phyloP scores from a whole-genome alignment of 768 basidiomycete genomes.

The Boletus pseudo-olivaceus region DNA sequence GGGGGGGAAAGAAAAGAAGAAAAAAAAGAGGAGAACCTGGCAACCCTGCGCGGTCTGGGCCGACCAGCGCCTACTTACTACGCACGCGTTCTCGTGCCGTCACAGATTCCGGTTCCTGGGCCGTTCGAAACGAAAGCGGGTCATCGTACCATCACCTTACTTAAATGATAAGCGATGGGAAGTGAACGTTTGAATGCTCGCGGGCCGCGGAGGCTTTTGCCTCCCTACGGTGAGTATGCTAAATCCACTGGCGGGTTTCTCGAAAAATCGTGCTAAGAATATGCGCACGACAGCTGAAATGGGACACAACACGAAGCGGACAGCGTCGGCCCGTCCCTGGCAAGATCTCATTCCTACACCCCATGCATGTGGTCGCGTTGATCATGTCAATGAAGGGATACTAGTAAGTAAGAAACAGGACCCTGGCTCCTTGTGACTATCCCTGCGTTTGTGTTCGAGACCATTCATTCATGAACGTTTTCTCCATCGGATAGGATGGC shows the following conservation, averaged over 20 bases:
- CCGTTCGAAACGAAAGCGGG: background rate
- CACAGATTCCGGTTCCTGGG: background rate
- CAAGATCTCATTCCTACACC: background rate
- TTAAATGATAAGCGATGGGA: background rate
- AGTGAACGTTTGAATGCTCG: conserved; percentile 7
- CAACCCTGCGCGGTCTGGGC: too few species aligned
- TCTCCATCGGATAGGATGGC: background rate
- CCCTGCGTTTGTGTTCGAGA: background rate
- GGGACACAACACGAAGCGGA: too few species aligned
- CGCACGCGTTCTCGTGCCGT: background rate
- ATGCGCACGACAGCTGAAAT: too few species aligned
- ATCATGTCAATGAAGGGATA: background rate
- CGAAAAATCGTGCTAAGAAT: background rate
- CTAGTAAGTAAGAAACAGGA: background rate
- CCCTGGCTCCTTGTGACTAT: background rate
- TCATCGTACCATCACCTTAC: background rate
- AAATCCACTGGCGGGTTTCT: background rate
- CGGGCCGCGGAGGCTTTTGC: conserved; percentile 7
- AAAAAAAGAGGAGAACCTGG: too few species aligned
- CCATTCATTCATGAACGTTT: background rate
- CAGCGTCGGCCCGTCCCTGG: background rate
- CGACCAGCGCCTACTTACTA: background rate
- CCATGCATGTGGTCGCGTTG: background rate
- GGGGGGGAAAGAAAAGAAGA: too few species aligned
- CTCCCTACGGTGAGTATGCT: background rate